Percentiles rank a stretch among this genome's conserved stretches.
Conservation (phyloP, 1,284 basidiomycete genomes). For the Neotropicomus parvogracilis region DNA sequence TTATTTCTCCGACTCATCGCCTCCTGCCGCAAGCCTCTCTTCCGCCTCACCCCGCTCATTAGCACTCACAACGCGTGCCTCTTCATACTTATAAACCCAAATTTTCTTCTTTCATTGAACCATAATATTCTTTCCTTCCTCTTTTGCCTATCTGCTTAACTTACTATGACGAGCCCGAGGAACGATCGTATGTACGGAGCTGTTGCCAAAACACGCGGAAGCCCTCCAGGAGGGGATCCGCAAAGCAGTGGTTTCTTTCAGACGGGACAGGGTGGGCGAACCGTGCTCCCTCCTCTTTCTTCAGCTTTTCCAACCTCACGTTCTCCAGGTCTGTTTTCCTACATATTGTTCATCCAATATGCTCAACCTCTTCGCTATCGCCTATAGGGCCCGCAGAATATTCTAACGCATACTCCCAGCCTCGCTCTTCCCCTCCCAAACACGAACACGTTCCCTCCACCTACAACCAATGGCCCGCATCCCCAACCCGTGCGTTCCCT, state of each 20-base stretch:
- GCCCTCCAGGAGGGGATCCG: slow-evolving; percentile 53
- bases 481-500: slow-evolving; percentile 42
- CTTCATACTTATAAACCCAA: slow-evolving; percentile 46
- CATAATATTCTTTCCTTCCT: slow-evolving; percentile 51
- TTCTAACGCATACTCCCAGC: slow-evolving; percentile 57
- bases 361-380: slow-evolving; percentile 50
- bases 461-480: slow-evolving; percentile 51
- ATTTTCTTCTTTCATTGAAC: slow-evolving; percentile 43
- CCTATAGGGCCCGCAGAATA: slow-evolving; percentile 52
- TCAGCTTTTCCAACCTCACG: slow-evolving; percentile 78
- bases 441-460: slow-evolving; percentile 50
- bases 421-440: slow-evolving; percentile 56
- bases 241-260: slow-evolving; percentile 62
- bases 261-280: slow-evolving; percentile 80
- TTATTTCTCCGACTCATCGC: slow-evolving; percentile 41
- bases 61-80: slow-evolving; percentile 37
- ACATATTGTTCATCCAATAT: slow-evolving; percentile 47
- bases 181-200: slow-evolving; percentile 57
- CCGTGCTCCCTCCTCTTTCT: slow-evolving; percentile 79
- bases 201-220: slow-evolving; percentile 57
- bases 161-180: slow-evolving; percentile 62
- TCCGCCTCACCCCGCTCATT: slow-evolving; percentile 32
- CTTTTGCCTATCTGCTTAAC: slow-evolving; percentile 43
- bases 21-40: slow-evolving; percentile 36
- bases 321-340: slow-evolving; percentile 78